These are phyloP conservation scores for Xylariaceae sp. DNA, from an alignment of 2,329 filamentous ascomycete genomes.

Conservation along the genomic window DNA sequence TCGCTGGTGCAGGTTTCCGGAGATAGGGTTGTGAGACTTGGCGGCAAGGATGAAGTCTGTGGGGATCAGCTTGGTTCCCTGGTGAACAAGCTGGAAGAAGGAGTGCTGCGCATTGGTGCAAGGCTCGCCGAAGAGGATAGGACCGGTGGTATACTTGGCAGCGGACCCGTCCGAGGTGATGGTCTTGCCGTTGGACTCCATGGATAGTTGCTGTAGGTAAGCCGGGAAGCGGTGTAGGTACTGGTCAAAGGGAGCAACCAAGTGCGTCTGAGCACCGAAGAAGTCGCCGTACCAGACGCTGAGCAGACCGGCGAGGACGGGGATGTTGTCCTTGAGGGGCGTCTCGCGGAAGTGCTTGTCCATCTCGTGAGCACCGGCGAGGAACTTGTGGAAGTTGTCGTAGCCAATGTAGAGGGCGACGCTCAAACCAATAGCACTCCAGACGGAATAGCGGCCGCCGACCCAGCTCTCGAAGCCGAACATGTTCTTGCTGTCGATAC, in stretches of 20 bases:
- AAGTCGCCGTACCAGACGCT: conserved; percentile 99
- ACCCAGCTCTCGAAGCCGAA: conserved; percentile 99
- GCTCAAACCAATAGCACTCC: conserved; percentile 95
- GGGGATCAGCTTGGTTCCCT: conserved; percentile 97
- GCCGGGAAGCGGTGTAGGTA: conserved; percentile 98
- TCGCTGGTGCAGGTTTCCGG: conserved; percentile 91
- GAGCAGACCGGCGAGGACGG: conserved; percentile 82
- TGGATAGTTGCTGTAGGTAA: conserved; percentile 97
- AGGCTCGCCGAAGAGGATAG: conserved; percentile 95
- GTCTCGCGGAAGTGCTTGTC: conserved; percentile 95
- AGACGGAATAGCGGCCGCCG: conserved; percentile 95
- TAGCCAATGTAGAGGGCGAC: conserved; percentile 93
- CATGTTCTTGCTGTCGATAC: conserved; percentile 99
- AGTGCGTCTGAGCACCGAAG: conserved; percentile 95
- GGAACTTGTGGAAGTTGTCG: conserved; percentile 96
- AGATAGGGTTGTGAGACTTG: conserved; percentile 93
- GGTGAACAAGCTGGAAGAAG: conserved; percentile 99
- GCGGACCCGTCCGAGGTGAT: conserved; percentile 85
- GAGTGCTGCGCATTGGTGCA: conserved; percentile 99
- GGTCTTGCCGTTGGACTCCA: conserved; percentile 99
- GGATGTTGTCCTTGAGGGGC: conserved; percentile 92
- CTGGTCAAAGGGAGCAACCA: conserved; percentile 98
- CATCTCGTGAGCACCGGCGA: conserved; percentile 92
- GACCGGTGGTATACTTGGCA: conserved; percentile 95
- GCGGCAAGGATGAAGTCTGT: conserved; percentile 97